Conservation (phyloP, 148 eudicot species). For the Linanthus parryae region DNA sequence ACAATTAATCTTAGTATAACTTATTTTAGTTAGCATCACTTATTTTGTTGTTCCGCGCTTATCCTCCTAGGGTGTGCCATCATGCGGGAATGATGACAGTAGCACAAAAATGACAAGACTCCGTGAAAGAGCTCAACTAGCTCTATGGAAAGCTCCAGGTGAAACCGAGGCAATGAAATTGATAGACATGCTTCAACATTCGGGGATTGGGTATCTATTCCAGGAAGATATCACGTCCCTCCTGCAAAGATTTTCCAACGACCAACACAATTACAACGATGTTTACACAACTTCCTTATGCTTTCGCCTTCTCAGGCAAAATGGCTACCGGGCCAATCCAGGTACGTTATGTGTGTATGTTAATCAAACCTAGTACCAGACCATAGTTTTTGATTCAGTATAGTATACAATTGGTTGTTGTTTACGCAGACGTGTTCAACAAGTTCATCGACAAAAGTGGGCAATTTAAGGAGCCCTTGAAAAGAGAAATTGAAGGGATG, state of each 20-base stretch:
- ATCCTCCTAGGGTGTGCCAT: no score
- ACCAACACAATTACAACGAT: background rate
- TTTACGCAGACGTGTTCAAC: constrained; percentile 7
- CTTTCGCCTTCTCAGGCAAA: constrained; percentile 8
- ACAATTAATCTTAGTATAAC: no score
- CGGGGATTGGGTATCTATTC: constrained; percentile 1
- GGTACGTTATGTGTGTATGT: background rate
- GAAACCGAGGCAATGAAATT: background rate
- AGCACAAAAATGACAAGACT: constrained; percentile 3
- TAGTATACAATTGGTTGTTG: background rate
- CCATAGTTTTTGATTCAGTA: background rate
- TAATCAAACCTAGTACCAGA: background rate
- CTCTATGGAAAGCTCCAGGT: background rate
- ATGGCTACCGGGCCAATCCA: background rate
- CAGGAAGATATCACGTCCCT: constrained; percentile 1
- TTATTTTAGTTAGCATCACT: no score
- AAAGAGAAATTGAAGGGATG: constrained; percentile 7
- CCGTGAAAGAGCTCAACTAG: background rate
- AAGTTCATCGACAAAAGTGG: constrained; percentile 15
- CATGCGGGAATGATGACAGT: no score
- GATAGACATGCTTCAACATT: constrained; percentile 11
- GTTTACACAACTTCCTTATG: constrained; percentile 3
- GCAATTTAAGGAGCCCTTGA: constrained; percentile 5
- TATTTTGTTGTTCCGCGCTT: no score
- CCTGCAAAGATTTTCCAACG: background rate